phyloP scores from a whole-genome alignment of 2,329 filamentous ascomycete species.

The Pestalotiopsis sp. region DNA sequence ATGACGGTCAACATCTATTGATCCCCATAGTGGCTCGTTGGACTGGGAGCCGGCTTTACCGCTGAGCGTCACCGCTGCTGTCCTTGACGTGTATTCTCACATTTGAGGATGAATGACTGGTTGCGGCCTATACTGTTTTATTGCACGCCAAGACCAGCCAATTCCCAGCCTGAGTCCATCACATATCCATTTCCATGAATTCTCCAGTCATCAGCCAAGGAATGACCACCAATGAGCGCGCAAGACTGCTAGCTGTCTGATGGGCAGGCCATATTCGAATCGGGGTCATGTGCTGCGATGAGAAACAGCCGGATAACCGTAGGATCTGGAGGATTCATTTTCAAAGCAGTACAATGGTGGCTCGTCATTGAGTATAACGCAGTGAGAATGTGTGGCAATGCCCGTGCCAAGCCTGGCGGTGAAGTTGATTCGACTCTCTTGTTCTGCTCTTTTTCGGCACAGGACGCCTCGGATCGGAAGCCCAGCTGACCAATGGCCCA shows the following conservation, averaged over 20 bases:
- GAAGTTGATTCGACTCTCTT: background rate
- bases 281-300: background rate
- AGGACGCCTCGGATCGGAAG: background rate
- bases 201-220: background rate
- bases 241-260: background rate
- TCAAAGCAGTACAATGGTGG: too few species aligned
- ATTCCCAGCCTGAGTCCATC: background rate
- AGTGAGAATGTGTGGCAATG: conserved; percentile 2
- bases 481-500: background rate
- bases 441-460: background rate
- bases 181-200: background rate
- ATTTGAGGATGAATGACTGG: background rate
- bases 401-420: conserved; percentile 10
- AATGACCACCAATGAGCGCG: background rate
- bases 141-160: background rate
- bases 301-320: background rate
- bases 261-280: background rate
- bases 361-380: background rate
- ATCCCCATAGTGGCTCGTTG: background rate
- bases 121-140: background rate
- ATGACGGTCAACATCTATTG: background rate
- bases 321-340: background rate
- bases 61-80: background rate
- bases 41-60: background rate
- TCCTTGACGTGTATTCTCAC: background rate